These are phyloP conservation scores for Neodidymelliopsis sp. DNA, from an alignment of 2,329 filamentous ascomycete species.

Conservation along the genomic window DNA sequence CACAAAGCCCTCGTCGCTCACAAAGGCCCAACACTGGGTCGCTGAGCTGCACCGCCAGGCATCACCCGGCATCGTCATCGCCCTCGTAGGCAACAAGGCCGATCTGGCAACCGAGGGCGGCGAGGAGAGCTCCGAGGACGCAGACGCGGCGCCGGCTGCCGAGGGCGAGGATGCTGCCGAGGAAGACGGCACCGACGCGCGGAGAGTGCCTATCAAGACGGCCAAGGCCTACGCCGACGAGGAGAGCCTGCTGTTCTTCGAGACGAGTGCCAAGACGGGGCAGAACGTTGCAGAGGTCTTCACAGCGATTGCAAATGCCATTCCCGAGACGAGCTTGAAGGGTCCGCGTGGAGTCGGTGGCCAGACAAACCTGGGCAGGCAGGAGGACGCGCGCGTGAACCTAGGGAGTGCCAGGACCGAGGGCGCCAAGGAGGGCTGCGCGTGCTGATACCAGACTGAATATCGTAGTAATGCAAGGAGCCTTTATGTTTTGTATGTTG, in stretches of 20 bases:
- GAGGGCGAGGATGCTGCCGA: slow-evolving; percentile 60
- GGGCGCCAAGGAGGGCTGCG: slow-evolving; percentile 88
- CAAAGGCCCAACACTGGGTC: slow-evolving; percentile 99
- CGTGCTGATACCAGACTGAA: slow-evolving; percentile 66
- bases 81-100: slow-evolving; percentile 87
- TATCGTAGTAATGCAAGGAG: slow-evolving; percentile 15
- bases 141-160: slow-evolving; percentile 56
- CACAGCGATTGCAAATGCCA: slow-evolving; percentile 96
- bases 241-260: slow-evolving; percentile 92
- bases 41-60: slow-evolving; percentile 96
- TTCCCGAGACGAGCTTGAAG: slow-evolving; percentile 96
- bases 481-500: slow-evolving; percentile 2
- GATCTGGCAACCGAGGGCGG: slow-evolving; percentile 71
- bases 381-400: slow-evolving; percentile 79
- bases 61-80: slow-evolving; percentile 94
- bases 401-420: slow-evolving; percentile 74
- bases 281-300: slow-evolving; percentile 96
- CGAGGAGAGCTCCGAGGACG: slow-evolving; percentile 57
- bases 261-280: slow-evolving; percentile 97
- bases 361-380: slow-evolving; percentile 64
- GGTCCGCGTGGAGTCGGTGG: slow-evolving; percentile 72
- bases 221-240: slow-evolving; percentile 94
- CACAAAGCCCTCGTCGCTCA: slow-evolving; percentile 92
- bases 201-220: slow-evolving; percentile 90
- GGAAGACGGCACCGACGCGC: slow-evolving; percentile 73